Conservation (phyloP, 306 rosid genomes). For the Rosa rugosa region DNA sequence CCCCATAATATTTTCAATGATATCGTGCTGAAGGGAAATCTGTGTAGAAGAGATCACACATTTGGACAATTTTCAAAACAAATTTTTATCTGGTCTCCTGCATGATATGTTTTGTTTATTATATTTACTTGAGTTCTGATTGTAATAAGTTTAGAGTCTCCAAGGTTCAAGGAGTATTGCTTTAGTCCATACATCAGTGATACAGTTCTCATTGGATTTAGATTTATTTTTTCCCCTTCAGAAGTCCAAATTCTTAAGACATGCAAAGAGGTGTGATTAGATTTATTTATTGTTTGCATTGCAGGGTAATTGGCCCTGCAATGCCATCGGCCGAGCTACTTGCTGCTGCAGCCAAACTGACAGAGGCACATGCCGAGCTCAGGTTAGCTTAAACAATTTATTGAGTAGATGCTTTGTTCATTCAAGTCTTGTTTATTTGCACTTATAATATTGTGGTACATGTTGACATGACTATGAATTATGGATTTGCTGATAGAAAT, state of each 20-base stretch:
- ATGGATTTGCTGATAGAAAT: neutral
- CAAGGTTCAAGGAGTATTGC: neutral
- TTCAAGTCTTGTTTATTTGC: neutral
- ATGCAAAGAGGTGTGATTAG: neutral
- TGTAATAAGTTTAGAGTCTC: neutral
- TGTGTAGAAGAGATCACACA: neutral
- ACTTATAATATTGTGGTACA: neutral
- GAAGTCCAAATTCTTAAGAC: neutral
- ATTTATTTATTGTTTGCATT: conserved; percentile 21
- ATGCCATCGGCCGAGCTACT: conserved; percentile 96
- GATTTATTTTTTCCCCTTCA: neutral
- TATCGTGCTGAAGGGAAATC: neutral
- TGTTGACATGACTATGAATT: neutral
- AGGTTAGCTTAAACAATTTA: conserved; percentile 31
- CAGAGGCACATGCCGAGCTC: conserved; percentile 84
- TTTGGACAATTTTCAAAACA: neutral
- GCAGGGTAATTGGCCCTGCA: conserved; percentile 82
- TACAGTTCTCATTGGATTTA: neutral
- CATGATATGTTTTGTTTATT: neutral
- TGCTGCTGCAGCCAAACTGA: conserved; percentile 93
- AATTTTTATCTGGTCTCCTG: neutral
- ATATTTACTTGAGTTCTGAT: neutral
- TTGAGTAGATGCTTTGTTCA: neutral
- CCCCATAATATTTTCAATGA: neutral
- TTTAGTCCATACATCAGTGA: neutral